Evolutionary conservation across 2,329 filamentous ascomycete genomes (phyloP).

Genomic region (Delphinella strobiligena): DNA sequence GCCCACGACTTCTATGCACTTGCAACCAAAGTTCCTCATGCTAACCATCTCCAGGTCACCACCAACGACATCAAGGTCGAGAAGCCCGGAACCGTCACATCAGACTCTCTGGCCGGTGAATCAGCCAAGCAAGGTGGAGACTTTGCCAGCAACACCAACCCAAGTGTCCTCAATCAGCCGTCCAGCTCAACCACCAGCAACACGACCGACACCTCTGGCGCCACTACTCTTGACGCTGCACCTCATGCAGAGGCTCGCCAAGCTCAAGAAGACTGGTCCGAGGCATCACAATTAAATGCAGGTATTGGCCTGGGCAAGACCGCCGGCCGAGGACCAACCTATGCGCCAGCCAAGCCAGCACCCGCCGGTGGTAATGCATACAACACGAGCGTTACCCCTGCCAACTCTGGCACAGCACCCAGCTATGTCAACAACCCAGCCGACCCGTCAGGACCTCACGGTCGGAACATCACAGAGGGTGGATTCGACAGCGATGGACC

Average conservation of each 20-base stretch:
- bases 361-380: background rate
- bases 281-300: slow-evolving; percentile 28
- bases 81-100: slow-evolving; percentile 48
- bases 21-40: background rate
- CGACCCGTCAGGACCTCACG: slow-evolving; percentile 31
- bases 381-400: background rate
- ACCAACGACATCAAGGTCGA: slow-evolving; percentile 46
- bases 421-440: slow-evolving; percentile 1
- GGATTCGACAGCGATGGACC: slow-evolving; percentile 28
- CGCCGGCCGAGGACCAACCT: slow-evolving; percentile 24
- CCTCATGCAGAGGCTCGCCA: slow-evolving; percentile 34
- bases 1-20: no score
- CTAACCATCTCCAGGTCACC: slow-evolving; percentile 24
- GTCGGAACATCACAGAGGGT: slow-evolving; percentile 38
- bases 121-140: slow-evolving; percentile 49
- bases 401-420: slow-evolving; percentile 1
- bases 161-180: slow-evolving; percentile 37
- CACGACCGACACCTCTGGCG: slow-evolving; percentile 43
- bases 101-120: slow-evolving; percentile 66
- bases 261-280: slow-evolving; percentile 25
- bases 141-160: slow-evolving; percentile 48
- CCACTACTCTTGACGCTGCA: slow-evolving; percentile 38
- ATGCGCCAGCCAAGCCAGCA: slow-evolving; percentile 11
- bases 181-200: slow-evolving; percentile 43
- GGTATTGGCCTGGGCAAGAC: slow-evolving; percentile 25